Percentiles rank a stretch among this genome's conserved stretches.
These are phyloP conservation scores for Fraxinus xanthoxyloides DNA, from an alignment of 305 asterid genomes.

Conservation along the genomic window DNA sequence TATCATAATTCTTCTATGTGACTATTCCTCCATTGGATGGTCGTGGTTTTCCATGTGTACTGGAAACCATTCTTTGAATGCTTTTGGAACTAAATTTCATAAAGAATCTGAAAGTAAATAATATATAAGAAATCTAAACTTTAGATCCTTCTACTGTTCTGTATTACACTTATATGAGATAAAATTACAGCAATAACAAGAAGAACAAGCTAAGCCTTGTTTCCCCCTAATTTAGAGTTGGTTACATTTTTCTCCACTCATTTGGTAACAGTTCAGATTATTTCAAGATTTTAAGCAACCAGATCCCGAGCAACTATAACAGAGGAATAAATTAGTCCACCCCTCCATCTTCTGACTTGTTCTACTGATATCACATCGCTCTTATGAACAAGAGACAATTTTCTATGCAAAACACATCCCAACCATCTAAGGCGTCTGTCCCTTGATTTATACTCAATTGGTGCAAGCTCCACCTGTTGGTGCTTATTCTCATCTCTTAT, in stretches of 20 bases:
- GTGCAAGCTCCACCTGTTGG: not conserved
- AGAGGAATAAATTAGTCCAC: not conserved
- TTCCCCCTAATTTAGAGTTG: not conserved
- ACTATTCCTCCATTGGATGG: not conserved
- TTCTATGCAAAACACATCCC: not conserved
- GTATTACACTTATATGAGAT: slow-evolving; percentile 1
- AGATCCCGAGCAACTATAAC: not conserved
- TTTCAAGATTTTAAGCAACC: not conserved
- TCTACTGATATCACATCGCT: not conserved
- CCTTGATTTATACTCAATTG: not conserved
- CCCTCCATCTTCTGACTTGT: not conserved
- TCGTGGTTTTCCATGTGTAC: not conserved
- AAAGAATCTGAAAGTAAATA: not conserved
- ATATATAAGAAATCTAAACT: not conserved
- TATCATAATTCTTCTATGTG: slow-evolving; percentile 1
- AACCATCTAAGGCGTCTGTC: not conserved
- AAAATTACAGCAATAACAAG: not conserved
- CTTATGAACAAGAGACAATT: not conserved
- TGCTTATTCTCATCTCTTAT: not conserved
- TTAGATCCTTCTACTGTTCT: not conserved
- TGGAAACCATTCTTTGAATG: not conserved
- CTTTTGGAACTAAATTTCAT: not conserved
- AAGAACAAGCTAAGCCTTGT: not conserved
- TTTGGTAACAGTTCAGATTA: not conserved
- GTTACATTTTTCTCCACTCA: not conserved